Evolutionary conservation across 164 flowering plant species (phyloP).

Genomic region (Vitis cinerea): DNA sequence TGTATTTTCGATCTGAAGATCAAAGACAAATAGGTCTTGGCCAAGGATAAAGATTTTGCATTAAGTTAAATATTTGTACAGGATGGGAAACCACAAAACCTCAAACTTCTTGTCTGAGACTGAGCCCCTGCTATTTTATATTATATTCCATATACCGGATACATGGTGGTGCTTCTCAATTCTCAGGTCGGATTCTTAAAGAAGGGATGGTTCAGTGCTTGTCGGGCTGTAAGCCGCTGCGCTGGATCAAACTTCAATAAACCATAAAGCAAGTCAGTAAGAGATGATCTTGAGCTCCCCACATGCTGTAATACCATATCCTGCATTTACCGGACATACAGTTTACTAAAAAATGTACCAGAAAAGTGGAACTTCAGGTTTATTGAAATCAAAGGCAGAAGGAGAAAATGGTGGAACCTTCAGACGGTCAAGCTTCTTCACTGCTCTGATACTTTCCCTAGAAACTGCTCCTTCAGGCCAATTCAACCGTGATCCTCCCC

Average conservation of each 20-base stretch:
- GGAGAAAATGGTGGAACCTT: conserved; percentile 38
- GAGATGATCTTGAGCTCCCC: conserved; percentile 32
- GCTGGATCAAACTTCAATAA: conserved; percentile 72
- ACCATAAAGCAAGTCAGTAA: conserved; percentile 60
- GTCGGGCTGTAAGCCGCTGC: conserved; percentile 60
- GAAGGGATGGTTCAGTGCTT: conserved; percentile 79
- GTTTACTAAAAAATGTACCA: neutral
- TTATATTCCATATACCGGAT: too few species aligned
- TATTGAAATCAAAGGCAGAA: neutral
- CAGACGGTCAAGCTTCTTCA: conserved; percentile 58
- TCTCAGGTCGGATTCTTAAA: conserved; percentile 35
- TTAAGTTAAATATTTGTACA: too few species aligned
- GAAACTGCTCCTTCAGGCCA: conserved; percentile 95
- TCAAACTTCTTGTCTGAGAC: too few species aligned
- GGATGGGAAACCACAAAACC: too few species aligned
- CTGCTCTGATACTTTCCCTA: conserved; percentile 81
- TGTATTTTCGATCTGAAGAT: too few species aligned
- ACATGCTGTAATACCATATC: conserved; percentile 46
- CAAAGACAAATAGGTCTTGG: too few species aligned
- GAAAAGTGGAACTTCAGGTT: too few species aligned
- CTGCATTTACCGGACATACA: conserved; percentile 36
- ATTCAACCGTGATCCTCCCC: conserved; percentile 53
- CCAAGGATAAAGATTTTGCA: too few species aligned
- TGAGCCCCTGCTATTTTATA: too few species aligned
- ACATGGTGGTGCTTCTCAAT: conserved; percentile 4